A percentile compares a stretch with the other conserved stretches of the same genome.
Evolutionary conservation across 1,284 basidiomycete genomes (phyloP).

Genomic region (Leccinum angustisporum): DNA sequence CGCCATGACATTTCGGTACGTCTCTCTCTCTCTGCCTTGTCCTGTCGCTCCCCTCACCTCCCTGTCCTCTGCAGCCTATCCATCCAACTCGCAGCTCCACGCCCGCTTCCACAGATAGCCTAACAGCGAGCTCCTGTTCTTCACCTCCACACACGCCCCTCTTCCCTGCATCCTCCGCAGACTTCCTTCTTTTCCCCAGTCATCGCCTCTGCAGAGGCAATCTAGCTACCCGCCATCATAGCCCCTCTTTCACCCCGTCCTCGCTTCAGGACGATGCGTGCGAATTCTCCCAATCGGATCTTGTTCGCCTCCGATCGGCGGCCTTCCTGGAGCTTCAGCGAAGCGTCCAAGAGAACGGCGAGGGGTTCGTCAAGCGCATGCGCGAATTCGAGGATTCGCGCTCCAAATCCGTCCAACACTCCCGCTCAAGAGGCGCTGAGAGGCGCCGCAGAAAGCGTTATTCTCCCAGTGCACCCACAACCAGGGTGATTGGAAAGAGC

Average conservation of each 20-base stretch:
- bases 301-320: slow-evolving; percentile 51
- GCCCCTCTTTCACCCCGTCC: slow-evolving; percentile 23
- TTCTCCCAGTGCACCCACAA: slow-evolving; percentile 27
- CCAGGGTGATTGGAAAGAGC: slow-evolving; percentile 10
- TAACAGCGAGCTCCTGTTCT: slow-evolving; percentile 27
- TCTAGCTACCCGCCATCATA: slow-evolving; percentile 18
- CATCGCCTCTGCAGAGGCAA: slow-evolving; percentile 24
- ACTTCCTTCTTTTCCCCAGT: slow-evolving; percentile 54
- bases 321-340: slow-evolving; percentile 65
- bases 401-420: slow-evolving; percentile 38
- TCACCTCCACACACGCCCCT: slow-evolving; percentile 33
- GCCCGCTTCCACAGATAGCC: slow-evolving; percentile 32
- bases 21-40: not conserved
- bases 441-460: slow-evolving; percentile 42
- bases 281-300: slow-evolving; percentile 35
- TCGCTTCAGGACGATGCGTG: slow-evolving; percentile 14
- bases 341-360: slow-evolving; percentile 60
- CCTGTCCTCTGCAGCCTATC: slow-evolving; percentile 17
- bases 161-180: slow-evolving; percentile 57
- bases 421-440: slow-evolving; percentile 37
- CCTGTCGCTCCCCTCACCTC: not conserved
- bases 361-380: slow-evolving; percentile 70
- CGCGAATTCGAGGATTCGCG: slow-evolving; percentile 62
- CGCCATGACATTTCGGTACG: slow-evolving; percentile 49
- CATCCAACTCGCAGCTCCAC: slow-evolving; percentile 28